phyloP scores from a whole-genome alignment of 352 stramenopile genomes.

The Phytophthora cryptogea region DNA sequence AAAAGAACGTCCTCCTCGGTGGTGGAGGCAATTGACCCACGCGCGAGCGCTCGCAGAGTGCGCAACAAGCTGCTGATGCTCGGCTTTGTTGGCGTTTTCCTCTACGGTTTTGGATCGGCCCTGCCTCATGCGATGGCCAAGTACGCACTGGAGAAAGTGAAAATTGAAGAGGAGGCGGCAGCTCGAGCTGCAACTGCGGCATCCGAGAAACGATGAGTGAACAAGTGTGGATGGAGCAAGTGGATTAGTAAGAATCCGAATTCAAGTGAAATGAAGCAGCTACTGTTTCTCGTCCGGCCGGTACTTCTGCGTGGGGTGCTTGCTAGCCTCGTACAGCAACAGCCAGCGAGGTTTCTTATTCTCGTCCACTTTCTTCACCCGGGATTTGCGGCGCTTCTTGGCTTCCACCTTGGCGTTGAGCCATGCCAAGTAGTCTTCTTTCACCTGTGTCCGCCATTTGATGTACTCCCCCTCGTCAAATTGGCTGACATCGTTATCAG shows the following conservation, averaged over 20 bases:
- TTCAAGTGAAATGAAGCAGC: slow-evolving; percentile 18
- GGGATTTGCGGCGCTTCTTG: slow-evolving; percentile 47
- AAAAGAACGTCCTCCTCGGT: slow-evolving; percentile 51
- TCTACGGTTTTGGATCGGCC: slow-evolving; percentile 77
- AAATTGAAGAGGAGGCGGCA: slow-evolving; percentile 48
- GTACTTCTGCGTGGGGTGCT: slow-evolving; percentile 38
- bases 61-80: slow-evolving; percentile 66
- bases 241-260: slow-evolving; percentile 18
- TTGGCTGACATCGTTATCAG: background rate
- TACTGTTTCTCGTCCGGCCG: slow-evolving; percentile 36
- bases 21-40: slow-evolving; percentile 60
- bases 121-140: slow-evolving; percentile 67
- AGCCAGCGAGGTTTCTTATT: slow-evolving; percentile 73
- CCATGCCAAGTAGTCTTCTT: slow-evolving; percentile 79
- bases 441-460: slow-evolving; percentile 70
- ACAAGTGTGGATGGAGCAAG: slow-evolving; percentile 5
- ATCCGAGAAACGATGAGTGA: slow-evolving; percentile 29
- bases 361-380: slow-evolving; percentile 48
- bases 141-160: slow-evolving; percentile 67
- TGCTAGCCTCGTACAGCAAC: slow-evolving; percentile 71
- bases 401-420: slow-evolving; percentile 63
- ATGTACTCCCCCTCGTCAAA: slow-evolving; percentile 71
- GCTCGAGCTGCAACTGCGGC: slow-evolving; percentile 7
- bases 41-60: slow-evolving; percentile 36
- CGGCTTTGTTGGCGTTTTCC: slow-evolving; percentile 63